phyloP scores from a whole-genome alignment of 106 monocot species.

The Alisma plantagoaquatica region DNA sequence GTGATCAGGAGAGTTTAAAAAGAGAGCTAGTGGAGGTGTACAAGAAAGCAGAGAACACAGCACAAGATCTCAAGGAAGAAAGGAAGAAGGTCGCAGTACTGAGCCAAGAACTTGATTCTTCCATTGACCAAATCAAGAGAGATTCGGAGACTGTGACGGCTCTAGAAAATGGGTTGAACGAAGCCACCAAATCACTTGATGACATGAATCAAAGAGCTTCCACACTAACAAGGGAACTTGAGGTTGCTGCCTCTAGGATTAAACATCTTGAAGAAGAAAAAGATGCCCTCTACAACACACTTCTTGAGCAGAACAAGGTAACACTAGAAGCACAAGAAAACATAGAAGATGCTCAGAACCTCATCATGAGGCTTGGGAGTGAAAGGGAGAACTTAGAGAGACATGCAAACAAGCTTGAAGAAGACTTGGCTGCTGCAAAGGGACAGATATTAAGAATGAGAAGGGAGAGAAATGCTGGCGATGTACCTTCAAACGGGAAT shows the following conservation, averaged over 20 bases:
- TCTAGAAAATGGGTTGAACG: slow-evolving; percentile 55
- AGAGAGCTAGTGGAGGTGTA: slow-evolving; percentile 56
- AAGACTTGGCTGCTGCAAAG: slow-evolving; percentile 71
- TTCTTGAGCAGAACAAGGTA: slow-evolving; percentile 46
- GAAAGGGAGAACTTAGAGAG: slow-evolving; percentile 58
- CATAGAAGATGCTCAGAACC: slow-evolving; percentile 71
- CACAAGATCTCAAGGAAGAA: slow-evolving; percentile 52
- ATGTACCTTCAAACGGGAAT: slow-evolving; percentile 14
- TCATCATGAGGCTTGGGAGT: slow-evolving; percentile 40
- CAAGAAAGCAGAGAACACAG: slow-evolving; percentile 31
- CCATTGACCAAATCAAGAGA: slow-evolving; percentile 31
- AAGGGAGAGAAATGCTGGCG: slow-evolving; percentile 24
- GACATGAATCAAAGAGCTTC: slow-evolving; percentile 55
- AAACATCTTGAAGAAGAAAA: slow-evolving; percentile 67
- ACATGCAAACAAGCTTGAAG: slow-evolving; percentile 57
- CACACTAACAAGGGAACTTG: slow-evolving; percentile 66
- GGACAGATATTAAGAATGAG: slow-evolving; percentile 74
- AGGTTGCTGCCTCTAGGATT: slow-evolving; percentile 28
- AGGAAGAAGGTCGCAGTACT: slow-evolving; percentile 33
- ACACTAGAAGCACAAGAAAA: slow-evolving; percentile 62
- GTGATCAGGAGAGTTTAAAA: slow-evolving; percentile 48
- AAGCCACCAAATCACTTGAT: slow-evolving; percentile 68
- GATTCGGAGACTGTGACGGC: slow-evolving; percentile 44
- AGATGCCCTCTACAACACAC: slow-evolving; percentile 50
- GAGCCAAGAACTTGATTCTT: slow-evolving; percentile 50